These are phyloP conservation scores for Kwoniella bestiolae DNA, from an alignment of 768 basidiomycete genomes.

Conservation along the genomic window DNA sequence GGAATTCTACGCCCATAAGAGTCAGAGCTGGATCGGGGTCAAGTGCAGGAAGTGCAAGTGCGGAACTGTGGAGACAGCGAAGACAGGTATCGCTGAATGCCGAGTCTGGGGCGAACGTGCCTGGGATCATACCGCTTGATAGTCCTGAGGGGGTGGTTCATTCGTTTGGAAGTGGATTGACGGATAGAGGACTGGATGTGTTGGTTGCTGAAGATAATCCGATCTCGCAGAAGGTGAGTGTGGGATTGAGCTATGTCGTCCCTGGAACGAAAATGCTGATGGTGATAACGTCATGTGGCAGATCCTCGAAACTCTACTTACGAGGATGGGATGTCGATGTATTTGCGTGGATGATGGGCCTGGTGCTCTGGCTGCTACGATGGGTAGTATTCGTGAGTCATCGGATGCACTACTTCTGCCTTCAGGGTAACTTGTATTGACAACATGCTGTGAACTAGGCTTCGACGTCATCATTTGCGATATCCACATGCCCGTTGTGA, in stretches of 20 bases:
- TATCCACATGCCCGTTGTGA: slow-evolving; percentile 92
- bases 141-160: slow-evolving; percentile 23
- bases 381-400: slow-evolving; percentile 92
- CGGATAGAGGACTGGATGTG: slow-evolving; percentile 89
- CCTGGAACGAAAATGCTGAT: slow-evolving; percentile 7
- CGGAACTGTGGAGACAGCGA: slow-evolving; percentile 47
- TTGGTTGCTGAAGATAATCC: slow-evolving; percentile 97
- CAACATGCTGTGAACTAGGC: slow-evolving; percentile 63
- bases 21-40: slow-evolving; percentile 44
- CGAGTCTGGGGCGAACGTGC: slow-evolving; percentile 1
- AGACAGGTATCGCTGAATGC: slow-evolving; percentile 33
- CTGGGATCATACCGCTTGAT: slow-evolving; percentile 26
- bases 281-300: slow-evolving; percentile 1
- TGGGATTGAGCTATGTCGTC: background rate
- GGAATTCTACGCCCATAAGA: slow-evolving; percentile 72
- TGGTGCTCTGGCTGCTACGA: slow-evolving; percentile 93
- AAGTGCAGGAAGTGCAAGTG: slow-evolving; percentile 44
- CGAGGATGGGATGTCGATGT: slow-evolving; percentile 91
- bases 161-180: background rate
- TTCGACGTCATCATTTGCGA: slow-evolving; percentile 97
- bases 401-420: no score
- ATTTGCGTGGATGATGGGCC: slow-evolving; percentile 95
- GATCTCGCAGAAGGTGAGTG: slow-evolving; percentile 76
- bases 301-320: slow-evolving; percentile 92
- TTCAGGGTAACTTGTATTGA: no score